Evolutionary conservation across 2,329 filamentous ascomycete genomes (phyloP).

Genomic region (Scedosporium boydii): DNA sequence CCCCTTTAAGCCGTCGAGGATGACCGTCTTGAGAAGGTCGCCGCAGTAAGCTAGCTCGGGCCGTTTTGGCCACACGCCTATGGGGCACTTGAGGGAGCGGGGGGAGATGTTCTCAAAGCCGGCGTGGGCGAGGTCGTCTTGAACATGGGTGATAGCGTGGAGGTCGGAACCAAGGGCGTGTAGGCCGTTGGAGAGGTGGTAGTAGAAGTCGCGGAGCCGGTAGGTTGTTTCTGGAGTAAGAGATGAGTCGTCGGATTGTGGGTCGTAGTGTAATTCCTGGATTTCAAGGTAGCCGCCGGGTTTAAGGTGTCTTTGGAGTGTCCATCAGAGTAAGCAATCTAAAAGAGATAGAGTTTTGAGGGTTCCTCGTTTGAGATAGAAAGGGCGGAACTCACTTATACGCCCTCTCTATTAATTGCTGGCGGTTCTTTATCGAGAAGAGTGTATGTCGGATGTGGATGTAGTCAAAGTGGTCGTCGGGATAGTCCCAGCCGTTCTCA

Average conservation of each 20-base stretch:
- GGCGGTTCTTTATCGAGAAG: conserved; percentile 32
- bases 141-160: conserved; percentile 26
- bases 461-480: conserved; percentile 34
- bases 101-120: conserved; percentile 32
- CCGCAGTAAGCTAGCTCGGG: conserved; percentile 33
- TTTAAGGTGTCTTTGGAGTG: conserved; percentile 32
- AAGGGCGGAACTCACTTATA: conserved; percentile 25
- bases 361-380: background rate
- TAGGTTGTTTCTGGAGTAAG: conserved; percentile 29
- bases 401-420: conserved; percentile 30
- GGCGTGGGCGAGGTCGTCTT: conserved; percentile 24
- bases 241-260: conserved; percentile 34
- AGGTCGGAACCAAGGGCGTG: conserved; percentile 30
- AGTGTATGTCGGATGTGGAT: conserved; percentile 39
- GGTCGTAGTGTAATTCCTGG: conserved; percentile 33
- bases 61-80: conserved; percentile 38
- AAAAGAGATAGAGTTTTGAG: too few relatives aligned
- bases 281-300: conserved; percentile 42
- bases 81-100: conserved; percentile 35
- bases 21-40: conserved; percentile 31
- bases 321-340: background rate
- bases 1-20: conserved; percentile 29
- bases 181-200: conserved; percentile 30
- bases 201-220: conserved; percentile 36
- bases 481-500: conserved; percentile 37